Conservation (phyloP, 1,139 yeast genomes). For the Taiozyma sp. region DNA sequence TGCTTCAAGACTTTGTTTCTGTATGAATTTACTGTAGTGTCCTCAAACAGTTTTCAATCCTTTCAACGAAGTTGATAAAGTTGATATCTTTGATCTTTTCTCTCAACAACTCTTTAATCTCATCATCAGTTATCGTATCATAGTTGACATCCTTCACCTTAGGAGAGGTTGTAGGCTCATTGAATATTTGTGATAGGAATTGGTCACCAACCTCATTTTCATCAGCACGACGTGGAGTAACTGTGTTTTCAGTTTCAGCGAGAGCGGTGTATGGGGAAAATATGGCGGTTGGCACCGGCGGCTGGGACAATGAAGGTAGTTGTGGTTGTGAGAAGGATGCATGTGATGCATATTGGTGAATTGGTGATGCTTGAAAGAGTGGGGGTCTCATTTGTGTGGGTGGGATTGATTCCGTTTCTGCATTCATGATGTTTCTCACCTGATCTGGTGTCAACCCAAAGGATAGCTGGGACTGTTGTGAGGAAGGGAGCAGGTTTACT, state of each 20-base stretch:
- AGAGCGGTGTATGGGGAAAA: neutral
- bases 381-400: neutral
- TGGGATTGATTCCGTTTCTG: neutral
- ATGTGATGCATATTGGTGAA: neutral
- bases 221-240: neutral
- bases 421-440: neutral
- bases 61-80: constrained; percentile 21
- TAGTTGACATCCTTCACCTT: neutral
- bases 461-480: neutral
- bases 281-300: neutral
- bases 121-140: constrained; percentile 12
- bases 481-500: neutral
- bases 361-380: neutral
- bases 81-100: constrained; percentile 18
- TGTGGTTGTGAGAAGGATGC: constrained; percentile 4
- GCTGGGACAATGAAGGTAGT: constrained; percentile 2
- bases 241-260: neutral
- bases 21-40: neutral
- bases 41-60: constrained; percentile 17
- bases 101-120: constrained; percentile 13
- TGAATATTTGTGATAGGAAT: constrained; percentile 13
- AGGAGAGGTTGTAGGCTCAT: constrained; percentile 2
- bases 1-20: neutral
- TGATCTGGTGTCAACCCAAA: neutral
- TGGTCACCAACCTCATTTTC: constrained; percentile 2